phyloP scores from a whole-genome alignment of 306 rosid genomes.

The Luffa acutangula region DNA sequence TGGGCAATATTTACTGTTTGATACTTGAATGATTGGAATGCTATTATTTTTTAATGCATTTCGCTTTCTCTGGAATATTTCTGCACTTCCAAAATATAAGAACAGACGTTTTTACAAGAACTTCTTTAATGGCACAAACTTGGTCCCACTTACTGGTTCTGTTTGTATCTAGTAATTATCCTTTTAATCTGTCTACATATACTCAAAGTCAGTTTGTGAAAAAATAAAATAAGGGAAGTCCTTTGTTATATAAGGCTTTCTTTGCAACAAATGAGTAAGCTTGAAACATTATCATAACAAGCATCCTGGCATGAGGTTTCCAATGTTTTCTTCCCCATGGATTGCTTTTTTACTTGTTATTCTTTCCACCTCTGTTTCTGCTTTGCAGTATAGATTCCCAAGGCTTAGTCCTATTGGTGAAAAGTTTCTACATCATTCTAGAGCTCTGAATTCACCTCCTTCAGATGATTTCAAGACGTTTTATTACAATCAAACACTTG shows the following conservation, averaged over 20 bases:
- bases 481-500: conserved; percentile 45
- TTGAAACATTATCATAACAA: neutral
- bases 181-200: too few species aligned
- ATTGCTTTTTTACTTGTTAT: conserved; percentile 18
- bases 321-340: conserved; percentile 6
- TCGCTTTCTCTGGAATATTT: neutral
- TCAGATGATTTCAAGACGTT: conserved; percentile 27
- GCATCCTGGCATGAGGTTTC: neutral
- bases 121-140: neutral
- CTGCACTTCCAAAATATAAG: neutral
- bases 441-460: neutral
- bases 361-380: conserved; percentile 13
- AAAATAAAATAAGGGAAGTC: neutral
- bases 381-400: conserved; percentile 25
- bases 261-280: neutral
- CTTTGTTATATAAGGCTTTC: neutral
- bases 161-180: neutral
- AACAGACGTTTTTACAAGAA: neutral
- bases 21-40: neutral
- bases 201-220: too few species aligned
- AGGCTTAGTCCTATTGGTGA: conserved; percentile 36
- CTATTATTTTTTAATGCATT: neutral
- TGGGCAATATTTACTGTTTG: neutral
- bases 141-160: neutral
- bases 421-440: conserved; percentile 10